Percentiles rank a stretch among this genome's conserved stretches.
phyloP scores from a whole-genome alignment of 805 yeast species.

The Saccharomyces mikatae region DNA sequence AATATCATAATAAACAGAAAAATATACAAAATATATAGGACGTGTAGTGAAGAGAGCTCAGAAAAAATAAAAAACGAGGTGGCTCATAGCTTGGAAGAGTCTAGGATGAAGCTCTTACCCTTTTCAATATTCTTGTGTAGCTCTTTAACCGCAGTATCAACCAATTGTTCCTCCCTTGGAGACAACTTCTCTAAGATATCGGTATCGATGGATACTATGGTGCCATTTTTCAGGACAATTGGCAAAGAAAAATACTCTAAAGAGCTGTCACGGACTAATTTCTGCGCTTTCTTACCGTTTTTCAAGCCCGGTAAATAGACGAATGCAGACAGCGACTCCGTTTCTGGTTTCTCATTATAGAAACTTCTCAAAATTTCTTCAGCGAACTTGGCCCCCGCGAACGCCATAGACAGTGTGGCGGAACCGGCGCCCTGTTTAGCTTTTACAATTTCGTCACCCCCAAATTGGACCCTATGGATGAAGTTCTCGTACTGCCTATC shows the following conservation, averaged over 20 bases:
- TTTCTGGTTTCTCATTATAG: constrained; percentile 14
- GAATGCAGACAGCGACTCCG: constrained; percentile 40
- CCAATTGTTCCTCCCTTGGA: constrained; percentile 44
- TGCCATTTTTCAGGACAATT: constrained; percentile 39
- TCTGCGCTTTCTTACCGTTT: constrained; percentile 39
- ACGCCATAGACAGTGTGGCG: constrained; percentile 81
- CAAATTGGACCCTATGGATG: constrained; percentile 72
- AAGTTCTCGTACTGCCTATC: constrained; percentile 45
- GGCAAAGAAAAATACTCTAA: constrained; percentile 55
- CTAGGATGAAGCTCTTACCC: constrained; percentile 44
- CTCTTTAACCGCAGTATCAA: constrained; percentile 46
- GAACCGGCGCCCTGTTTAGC: constrained; percentile 82
- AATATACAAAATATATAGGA: neutral
- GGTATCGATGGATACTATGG: constrained; percentile 46
- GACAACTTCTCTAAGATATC: constrained; percentile 37
- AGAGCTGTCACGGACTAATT: constrained; percentile 28
- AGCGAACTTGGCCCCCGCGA: constrained; percentile 72
- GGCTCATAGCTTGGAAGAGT: constrained; percentile 14
- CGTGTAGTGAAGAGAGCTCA: neutral
- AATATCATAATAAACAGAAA: neutral
- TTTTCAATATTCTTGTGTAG: constrained; percentile 48
- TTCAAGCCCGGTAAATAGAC: constrained; percentile 48
- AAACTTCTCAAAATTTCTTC: constrained; percentile 47
- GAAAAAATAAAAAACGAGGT: neutral
- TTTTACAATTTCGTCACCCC: constrained; percentile 84